Base-by-base conservation (phyloP, 2,329 filamentous ascomycete species). In the Incumbomyces delicatus region DNA sequence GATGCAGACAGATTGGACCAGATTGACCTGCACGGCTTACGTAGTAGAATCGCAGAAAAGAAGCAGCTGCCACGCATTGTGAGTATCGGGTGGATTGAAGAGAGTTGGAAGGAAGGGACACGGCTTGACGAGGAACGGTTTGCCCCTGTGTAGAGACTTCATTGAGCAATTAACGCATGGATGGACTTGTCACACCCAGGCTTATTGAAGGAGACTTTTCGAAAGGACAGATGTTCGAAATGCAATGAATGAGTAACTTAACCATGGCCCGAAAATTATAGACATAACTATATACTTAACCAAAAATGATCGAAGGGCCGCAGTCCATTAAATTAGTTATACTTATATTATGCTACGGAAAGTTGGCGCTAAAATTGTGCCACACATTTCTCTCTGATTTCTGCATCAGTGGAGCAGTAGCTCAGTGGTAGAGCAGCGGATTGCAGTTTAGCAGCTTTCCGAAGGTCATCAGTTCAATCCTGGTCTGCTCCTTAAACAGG, bases 71-170 rank as follows among this genome's bases (percentile, higher is more conserved):
- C 89, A 0, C 72, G 86, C 53, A 65, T 90, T 6, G 83, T 95
- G 2, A 75, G 68, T 0, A 62, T 73, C 8, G 69, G 71, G 12
- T 98, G 92, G 92, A 66, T 95, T 0, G 74, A 81, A 42, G 80
- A 84, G 44, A 86, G 85, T 58, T 95, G 89, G 87, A 72, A 71
- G 49, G 86, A 90, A 61, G 74, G 72, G 53, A 94, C 87, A 1
- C 59, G 85, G 50, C 62, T 95, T 39, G 87, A 94, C 54, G 90
- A 95, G 66, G 86, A 90, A 58, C 65, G 68, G n/a, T 58, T 52
- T 51, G 44, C 52, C 13, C 48, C 54, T 8, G 5, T 27, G 32
- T 44, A 22, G 37, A 14, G 22, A 6, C 12, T 13, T 39, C 6
- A 22, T 39, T 13, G 13, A 6, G 22, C 22, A 27, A 27, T 27